Percentiles rank a stretch among this genome's conserved stretches.
These are phyloP conservation scores for Neurospora sp. DNA, from an alignment of 2,329 filamentous ascomycete genomes.

Conservation along the genomic window DNA sequence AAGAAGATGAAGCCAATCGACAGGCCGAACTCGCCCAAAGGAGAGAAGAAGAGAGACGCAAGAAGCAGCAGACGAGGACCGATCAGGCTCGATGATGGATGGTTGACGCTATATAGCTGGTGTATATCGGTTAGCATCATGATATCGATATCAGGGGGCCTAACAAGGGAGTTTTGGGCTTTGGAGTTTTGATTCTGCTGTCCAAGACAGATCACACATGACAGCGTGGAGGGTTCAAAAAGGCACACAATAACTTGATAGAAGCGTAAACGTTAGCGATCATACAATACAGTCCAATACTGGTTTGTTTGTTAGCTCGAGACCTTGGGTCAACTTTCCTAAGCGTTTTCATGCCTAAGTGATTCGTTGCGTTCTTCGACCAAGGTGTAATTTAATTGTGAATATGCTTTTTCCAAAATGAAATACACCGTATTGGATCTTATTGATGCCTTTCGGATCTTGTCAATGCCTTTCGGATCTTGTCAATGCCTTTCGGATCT, in stretches of 20 bases:
- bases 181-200: neutral
- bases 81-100: neutral
- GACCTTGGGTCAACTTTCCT: too few species aligned
- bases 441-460: too few species aligned
- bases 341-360: too few species aligned
- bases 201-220: neutral
- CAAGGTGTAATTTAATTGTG: too few species aligned
- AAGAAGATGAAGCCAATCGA: constrained; percentile 19
- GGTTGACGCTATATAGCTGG: neutral
- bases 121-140: neutral
- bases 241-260: neutral
- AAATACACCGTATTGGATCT: too few species aligned
- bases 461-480: too few species aligned
- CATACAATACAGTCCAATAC: neutral
- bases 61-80: neutral
- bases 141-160: neutral
- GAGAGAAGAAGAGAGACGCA: neutral
- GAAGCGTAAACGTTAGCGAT: neutral
- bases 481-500: too few species aligned
- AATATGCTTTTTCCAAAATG: too few species aligned
- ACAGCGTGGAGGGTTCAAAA: neutral
- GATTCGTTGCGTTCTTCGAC: too few species aligned
- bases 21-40: neutral
- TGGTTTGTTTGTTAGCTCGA: too few species aligned
- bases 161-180: neutral